phyloP scores from a whole-genome alignment of 2,329 filamentous ascomycete species.

The Aspergillus uvarum region DNA sequence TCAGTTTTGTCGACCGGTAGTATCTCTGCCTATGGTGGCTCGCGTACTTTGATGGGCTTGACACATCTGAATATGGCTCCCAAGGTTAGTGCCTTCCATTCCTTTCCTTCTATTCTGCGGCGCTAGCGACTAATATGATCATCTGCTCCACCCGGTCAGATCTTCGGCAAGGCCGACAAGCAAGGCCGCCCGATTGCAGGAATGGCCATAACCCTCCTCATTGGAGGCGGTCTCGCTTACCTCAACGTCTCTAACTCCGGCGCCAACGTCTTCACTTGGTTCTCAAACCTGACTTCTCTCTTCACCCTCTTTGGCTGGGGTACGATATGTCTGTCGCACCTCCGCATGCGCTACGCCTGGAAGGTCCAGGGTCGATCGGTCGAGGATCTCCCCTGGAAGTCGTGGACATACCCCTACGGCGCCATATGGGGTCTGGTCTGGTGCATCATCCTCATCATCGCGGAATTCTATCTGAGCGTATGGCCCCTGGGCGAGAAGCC shows the following conservation, averaged over 20 bases:
- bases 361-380: constrained; percentile 39
- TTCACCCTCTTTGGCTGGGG: constrained; percentile 48
- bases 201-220: constrained; percentile 65
- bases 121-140: not conserved
- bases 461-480: constrained; percentile 50
- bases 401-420: constrained; percentile 47
- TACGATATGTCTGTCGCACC: constrained; percentile 46
- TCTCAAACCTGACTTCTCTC: constrained; percentile 49
- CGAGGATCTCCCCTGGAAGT: constrained; percentile 45
- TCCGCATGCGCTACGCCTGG: constrained; percentile 47
- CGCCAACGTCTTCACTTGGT: constrained; percentile 49
- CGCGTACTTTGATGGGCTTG: constrained; percentile 47
- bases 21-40: constrained; percentile 46
- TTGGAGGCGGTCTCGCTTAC: constrained; percentile 57
- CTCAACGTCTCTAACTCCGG: constrained; percentile 47
- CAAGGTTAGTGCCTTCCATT: constrained; percentile 18
- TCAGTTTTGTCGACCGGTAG: constrained; percentile 48
- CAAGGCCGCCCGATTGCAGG: constrained; percentile 46
- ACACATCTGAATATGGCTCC: constrained; percentile 47
- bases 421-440: constrained; percentile 47
- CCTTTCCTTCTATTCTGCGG: not conserved
- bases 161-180: constrained; percentile 35
- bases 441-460: constrained; percentile 48
- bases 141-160: constrained; percentile 1
- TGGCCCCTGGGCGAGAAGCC: constrained; percentile 42